Evolutionary conservation across 306 rosid species (phyloP).

Genomic region (Lupinus albus): DNA sequence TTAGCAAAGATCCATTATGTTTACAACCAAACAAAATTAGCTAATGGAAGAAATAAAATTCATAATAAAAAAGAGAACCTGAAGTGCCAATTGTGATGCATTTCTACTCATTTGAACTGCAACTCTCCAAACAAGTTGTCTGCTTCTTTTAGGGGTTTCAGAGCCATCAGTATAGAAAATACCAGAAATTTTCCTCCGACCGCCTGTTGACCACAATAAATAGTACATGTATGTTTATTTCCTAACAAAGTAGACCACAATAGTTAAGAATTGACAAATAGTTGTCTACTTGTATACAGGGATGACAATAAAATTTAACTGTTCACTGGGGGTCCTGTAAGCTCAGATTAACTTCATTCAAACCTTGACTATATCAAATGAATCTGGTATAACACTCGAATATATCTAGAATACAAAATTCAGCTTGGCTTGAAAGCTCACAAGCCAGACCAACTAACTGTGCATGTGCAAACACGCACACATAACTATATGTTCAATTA

Average conservation of each 20-base stretch:
- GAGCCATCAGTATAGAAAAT: constrained; percentile 73
- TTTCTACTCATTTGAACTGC: constrained; percentile 87
- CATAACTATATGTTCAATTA: not conserved
- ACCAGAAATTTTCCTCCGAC: constrained; percentile 68
- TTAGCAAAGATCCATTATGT: constrained; percentile 39
- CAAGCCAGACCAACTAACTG: constrained; percentile 8
- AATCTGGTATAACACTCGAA: not conserved
- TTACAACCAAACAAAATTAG: constrained; percentile 25
- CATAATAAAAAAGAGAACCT: constrained; percentile 55
- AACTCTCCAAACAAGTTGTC: constrained; percentile 88
- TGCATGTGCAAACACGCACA: not conserved
- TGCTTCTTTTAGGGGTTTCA: constrained; percentile 83
- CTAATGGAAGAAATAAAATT: constrained; percentile 26
- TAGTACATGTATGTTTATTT: constrained; percentile 13
- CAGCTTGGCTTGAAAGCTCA: constrained; percentile 29
- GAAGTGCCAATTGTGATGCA: constrained; percentile 88
- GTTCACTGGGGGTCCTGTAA: not conserved
- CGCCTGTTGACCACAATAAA: constrained; percentile 63
- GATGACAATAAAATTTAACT: constrained; percentile 21
- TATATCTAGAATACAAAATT: constrained; percentile 15
- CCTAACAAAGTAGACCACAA: not conserved
- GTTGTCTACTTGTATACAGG: constrained; percentile 1
- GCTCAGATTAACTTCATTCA: constrained; percentile 5
- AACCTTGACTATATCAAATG: not conserved
- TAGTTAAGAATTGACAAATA: constrained; percentile 8